A percentile compares a stretch with the other conserved stretches of the same genome.
phyloP scores from a whole-genome alignment of 306 rosid genomes.

The Acmispon strigosus region DNA sequence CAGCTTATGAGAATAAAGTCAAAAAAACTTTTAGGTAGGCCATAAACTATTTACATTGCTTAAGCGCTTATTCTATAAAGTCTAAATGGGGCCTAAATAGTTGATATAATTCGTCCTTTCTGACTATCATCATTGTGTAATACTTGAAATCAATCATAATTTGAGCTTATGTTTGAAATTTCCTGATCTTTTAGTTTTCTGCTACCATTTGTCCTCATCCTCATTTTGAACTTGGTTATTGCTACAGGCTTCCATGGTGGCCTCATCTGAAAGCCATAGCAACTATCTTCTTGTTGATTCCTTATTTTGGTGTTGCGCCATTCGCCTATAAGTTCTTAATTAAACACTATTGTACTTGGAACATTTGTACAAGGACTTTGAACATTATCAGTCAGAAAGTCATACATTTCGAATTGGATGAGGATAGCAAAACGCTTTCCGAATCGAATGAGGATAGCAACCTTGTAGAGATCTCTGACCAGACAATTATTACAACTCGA shows the following conservation, averaged over 20 bases:
- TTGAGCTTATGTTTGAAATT: background rate
- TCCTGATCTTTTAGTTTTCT: background rate
- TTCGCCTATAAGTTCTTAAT: conserved; percentile 32
- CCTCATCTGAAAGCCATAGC: conserved; percentile 40
- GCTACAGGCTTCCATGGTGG: conserved; percentile 56
- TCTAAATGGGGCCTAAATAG: too few relatives aligned
- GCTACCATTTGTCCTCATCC: conserved; percentile 6
- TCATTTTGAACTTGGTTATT: conserved; percentile 1
- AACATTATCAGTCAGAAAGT: conserved; percentile 9
- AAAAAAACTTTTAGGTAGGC: too few relatives aligned
- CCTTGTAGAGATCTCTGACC: conserved; percentile 17
- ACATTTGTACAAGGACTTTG: conserved; percentile 2
- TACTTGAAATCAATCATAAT: background rate
- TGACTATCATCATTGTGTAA: background rate
- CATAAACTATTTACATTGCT: too few relatives aligned
- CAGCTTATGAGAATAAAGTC: too few relatives aligned
- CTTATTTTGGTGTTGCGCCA: conserved; percentile 42
- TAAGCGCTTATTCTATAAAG: too few relatives aligned
- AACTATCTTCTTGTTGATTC: conserved; percentile 43
- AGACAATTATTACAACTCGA: conserved; percentile 13
- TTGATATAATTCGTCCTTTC: too few relatives aligned
- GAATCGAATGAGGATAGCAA: background rate
- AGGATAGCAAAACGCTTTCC: background rate
- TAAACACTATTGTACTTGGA: conserved; percentile 17
- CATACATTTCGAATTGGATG: background rate